A percentile compares a stretch with the other conserved stretches of the same genome.
These are phyloP conservation scores for Pontederia paniculata DNA, from an alignment of 176 grass and related monocot species.

Conservation along the genomic window DNA sequence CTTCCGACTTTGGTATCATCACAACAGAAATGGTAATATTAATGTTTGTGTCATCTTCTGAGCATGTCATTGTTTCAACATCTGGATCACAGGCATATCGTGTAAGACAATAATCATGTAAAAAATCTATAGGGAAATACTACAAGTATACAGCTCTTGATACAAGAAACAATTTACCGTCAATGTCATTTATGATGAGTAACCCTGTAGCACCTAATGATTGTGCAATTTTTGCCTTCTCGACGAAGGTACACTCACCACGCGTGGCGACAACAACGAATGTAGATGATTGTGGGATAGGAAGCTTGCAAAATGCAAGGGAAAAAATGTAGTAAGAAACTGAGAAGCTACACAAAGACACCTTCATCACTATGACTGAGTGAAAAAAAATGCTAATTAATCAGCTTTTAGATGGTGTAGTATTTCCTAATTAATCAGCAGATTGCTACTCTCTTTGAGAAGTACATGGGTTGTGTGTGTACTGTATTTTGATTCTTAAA, in stretches of 20 bases:
- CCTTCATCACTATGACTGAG: no score
- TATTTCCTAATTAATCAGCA: no score
- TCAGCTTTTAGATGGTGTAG: no score
- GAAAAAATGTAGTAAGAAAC: no score
- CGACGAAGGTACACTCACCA: slow-evolving; percentile 67
- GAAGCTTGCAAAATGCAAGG: no score
- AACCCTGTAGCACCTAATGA: slow-evolving; percentile 39
- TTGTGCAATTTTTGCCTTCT: slow-evolving; percentile 53
- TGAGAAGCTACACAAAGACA: no score
- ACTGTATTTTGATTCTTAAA: no score
- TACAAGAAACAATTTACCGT: slow-evolving; percentile 27
- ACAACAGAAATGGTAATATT: slow-evolving; percentile 60
- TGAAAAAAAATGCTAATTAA: no score
- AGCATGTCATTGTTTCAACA: slow-evolving; percentile 57
- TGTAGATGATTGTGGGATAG: no score
- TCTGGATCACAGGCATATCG: slow-evolving; percentile 16
- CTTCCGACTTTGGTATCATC: slow-evolving; percentile 37
- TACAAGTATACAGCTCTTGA: background rate
- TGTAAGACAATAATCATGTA: background rate
- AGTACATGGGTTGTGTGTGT: no score
- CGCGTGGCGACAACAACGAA: slow-evolving; percentile 42
- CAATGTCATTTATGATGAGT: slow-evolving; percentile 46
- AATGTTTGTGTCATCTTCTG: slow-evolving; percentile 36
- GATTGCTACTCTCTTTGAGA: no score
- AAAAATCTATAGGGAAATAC: background rate